These are phyloP conservation scores for Xylaria cubensis DNA, from an alignment of 495 filamentous ascomycete genomes.

Conservation along the genomic window DNA sequence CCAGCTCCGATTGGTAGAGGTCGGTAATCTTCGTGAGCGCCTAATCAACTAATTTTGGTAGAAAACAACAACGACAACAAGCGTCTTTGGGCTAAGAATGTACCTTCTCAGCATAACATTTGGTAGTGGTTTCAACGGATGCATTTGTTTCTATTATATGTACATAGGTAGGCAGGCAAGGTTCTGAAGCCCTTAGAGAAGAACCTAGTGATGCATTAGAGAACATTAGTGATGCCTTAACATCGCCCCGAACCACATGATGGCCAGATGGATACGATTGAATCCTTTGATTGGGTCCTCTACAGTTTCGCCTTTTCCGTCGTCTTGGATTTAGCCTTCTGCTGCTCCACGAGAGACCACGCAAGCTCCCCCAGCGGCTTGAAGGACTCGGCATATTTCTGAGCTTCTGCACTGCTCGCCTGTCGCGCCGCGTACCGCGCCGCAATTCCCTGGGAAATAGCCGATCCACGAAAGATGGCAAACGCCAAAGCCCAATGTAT, in stretches of 20 bases:
- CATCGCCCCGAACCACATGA: neutral
- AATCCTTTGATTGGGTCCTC: neutral
- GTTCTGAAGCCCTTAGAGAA: neutral
- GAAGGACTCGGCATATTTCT: constrained; percentile 69
- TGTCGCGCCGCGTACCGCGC: constrained; percentile 83
- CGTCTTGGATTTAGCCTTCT: constrained; percentile 28
- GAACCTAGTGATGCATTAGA: neutral
- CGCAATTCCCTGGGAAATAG: constrained; percentile 94
- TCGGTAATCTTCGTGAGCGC: neutral
- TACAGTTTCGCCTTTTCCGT: constrained; percentile 24
- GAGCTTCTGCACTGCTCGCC: constrained; percentile 85
- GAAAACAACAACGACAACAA: neutral
- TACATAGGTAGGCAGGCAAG: neutral
- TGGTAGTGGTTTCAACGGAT: neutral
- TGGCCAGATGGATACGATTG: neutral
- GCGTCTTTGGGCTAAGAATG: neutral
- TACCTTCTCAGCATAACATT: neutral
- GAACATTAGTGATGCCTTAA: neutral
- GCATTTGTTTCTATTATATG: neutral
- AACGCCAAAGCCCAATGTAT: constrained; percentile 71
- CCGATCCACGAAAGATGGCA: constrained; percentile 65
- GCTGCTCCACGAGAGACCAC: constrained; percentile 64
- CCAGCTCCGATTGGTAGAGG: neutral
- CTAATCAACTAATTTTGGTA: neutral
- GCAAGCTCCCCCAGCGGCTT: constrained; percentile 73